Conservation (phyloP, 768 basidiomycete genomes). For the Naganishia friedmannii region DNA sequence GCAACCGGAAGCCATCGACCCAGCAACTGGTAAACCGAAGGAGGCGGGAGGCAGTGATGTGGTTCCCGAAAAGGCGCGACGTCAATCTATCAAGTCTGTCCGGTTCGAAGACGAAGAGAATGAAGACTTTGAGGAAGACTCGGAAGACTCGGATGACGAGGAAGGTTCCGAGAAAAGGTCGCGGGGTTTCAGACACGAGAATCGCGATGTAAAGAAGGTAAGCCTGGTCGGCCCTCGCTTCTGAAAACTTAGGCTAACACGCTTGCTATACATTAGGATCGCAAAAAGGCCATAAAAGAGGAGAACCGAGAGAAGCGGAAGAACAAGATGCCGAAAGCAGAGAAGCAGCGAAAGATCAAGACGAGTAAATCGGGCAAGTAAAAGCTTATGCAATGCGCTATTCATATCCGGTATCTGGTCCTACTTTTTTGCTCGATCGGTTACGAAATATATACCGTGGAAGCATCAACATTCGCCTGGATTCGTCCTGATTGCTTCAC, state of each 20-base stretch:
- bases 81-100: slow-evolving; percentile 33
- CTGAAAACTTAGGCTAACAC: not conserved
- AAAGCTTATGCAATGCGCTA: not conserved
- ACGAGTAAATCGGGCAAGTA: slow-evolving; percentile 19
- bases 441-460: too few species aligned
- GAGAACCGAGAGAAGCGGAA: slow-evolving; percentile 84
- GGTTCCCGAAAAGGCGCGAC: slow-evolving; percentile 10
- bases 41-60: slow-evolving; percentile 33
- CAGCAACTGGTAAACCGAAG: slow-evolving; percentile 20
- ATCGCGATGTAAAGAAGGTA: slow-evolving; percentile 85
- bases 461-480: too few species aligned
- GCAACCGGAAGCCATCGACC: slow-evolving; percentile 36
- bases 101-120: slow-evolving; percentile 49
- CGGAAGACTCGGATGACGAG: slow-evolving; percentile 42
- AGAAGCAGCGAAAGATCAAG: slow-evolving; percentile 84
- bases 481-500: too few species aligned
- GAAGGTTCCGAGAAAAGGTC: slow-evolving; percentile 61
- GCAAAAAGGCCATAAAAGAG: slow-evolving; percentile 83
- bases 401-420: too few species aligned
- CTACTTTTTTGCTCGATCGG: too few species aligned
- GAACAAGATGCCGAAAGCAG: slow-evolving; percentile 89
- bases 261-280: slow-evolving; percentile 61
- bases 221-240: slow-evolving; percentile 24
- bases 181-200: slow-evolving; percentile 87
- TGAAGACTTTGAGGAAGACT: slow-evolving; percentile 51